Evolutionary conservation across 2,329 filamentous ascomycete genomes (phyloP).

Genomic region (Xylaria sp.): DNA sequence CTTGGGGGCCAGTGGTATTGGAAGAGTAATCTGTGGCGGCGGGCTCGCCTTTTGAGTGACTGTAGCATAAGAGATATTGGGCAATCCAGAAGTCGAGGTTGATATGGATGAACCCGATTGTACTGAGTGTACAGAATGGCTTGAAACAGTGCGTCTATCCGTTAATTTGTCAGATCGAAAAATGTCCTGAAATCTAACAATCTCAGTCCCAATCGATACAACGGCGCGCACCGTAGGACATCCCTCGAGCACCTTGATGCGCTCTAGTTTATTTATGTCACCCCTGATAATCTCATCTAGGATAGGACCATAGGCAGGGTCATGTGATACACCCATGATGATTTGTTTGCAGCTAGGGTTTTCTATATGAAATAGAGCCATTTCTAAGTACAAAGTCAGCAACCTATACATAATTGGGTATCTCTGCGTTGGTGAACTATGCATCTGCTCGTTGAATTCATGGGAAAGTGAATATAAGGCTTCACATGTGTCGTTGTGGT

Average conservation of each 20-base stretch:
- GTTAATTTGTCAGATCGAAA: slow-evolving; percentile 62
- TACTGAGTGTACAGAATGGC: slow-evolving; percentile 27
- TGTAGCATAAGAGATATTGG: slow-evolving; percentile 48
- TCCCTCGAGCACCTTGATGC: slow-evolving; percentile 62
- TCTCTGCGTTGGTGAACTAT: not conserved
- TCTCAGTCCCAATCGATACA: slow-evolving; percentile 51
- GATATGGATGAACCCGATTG: slow-evolving; percentile 36
- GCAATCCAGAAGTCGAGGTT: slow-evolving; percentile 29
- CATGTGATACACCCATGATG: slow-evolving; percentile 66
- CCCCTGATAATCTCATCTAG: slow-evolving; percentile 59
- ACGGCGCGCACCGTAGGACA: slow-evolving; percentile 57
- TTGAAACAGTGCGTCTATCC: slow-evolving; percentile 42
- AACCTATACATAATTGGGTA: not conserved
- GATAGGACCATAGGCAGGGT: slow-evolving; percentile 65
- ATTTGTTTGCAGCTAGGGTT: slow-evolving; percentile 68
- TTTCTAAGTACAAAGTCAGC: slow-evolving; percentile 47
- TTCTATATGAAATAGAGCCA: slow-evolving; percentile 60
- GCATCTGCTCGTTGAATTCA: too few relatives aligned
- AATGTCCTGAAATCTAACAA: slow-evolving; percentile 54
- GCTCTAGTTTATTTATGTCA: slow-evolving; percentile 49
- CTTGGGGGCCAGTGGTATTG: slow-evolving; percentile 45
- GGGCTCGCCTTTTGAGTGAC: slow-evolving; percentile 50
- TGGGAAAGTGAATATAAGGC: not conserved
- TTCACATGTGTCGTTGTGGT: not conserved
- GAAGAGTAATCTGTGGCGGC: slow-evolving; percentile 51